Conservation (phyloP, 2,329 filamentous ascomycete species). For the Colletotrichum agaves region DNA sequence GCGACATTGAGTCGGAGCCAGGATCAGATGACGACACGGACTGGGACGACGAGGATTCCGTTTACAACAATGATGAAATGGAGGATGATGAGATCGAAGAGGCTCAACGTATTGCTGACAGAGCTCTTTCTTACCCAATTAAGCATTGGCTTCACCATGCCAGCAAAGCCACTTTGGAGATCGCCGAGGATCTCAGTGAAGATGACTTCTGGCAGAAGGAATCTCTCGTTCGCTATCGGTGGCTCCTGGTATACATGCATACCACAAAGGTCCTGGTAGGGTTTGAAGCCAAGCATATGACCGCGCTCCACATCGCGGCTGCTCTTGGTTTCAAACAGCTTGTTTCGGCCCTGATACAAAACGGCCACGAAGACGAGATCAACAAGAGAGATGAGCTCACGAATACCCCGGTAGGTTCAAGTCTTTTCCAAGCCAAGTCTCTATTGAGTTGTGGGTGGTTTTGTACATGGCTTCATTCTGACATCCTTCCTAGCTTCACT, state of each 20-base stretch:
- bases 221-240: slow-evolving; percentile 50
- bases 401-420: slow-evolving; percentile 48
- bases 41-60: slow-evolving; percentile 33
- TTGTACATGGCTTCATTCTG: background rate
- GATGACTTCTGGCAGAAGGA: slow-evolving; percentile 51
- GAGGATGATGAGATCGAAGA: slow-evolving; percentile 43
- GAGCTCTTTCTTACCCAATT: slow-evolving; percentile 49
- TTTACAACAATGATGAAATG: slow-evolving; percentile 39
- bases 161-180: slow-evolving; percentile 53
- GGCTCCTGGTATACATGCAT: slow-evolving; percentile 49
- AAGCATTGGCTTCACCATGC: slow-evolving; percentile 55
- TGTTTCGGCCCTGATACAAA: slow-evolving; percentile 50
- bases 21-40: slow-evolving; percentile 22
- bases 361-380: slow-evolving; percentile 50
- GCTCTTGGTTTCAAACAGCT: slow-evolving; percentile 52
- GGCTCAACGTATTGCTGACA: slow-evolving; percentile 41
- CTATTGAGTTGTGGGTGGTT: background rate
- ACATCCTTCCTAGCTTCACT: slow-evolving; percentile 41
- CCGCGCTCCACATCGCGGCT: slow-evolving; percentile 52
- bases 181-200: slow-evolving; percentile 54
- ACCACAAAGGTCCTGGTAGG: slow-evolving; percentile 46
- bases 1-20: slow-evolving; percentile 18
- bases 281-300: slow-evolving; percentile 45
- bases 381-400: slow-evolving; percentile 44
- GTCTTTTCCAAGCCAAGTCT: no score